Conservation (phyloP, 1,139 yeast species). For the Magnusiomyces suaveolens region DNA sequence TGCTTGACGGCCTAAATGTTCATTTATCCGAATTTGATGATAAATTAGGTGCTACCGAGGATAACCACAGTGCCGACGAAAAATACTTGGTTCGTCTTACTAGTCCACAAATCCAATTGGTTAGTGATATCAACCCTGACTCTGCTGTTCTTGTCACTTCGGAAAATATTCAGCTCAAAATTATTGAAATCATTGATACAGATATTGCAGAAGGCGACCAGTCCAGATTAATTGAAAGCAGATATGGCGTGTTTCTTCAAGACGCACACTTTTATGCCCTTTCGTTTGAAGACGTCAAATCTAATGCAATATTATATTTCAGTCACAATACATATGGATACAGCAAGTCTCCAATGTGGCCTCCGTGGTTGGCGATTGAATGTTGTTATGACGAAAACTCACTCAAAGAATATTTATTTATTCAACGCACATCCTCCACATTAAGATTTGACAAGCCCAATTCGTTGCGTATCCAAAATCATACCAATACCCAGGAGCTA, state of each 20-base stretch:
- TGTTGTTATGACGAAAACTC: conserved; percentile 60
- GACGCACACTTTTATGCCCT: conserved; percentile 68
- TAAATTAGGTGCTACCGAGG: conserved; percentile 7
- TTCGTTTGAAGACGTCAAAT: conserved; percentile 39
- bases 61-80: conserved; percentile 42
- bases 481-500: conserved; percentile 11
- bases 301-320: conserved; percentile 38
- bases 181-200: conserved; percentile 46
- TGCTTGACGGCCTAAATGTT: conserved; percentile 1
- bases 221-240: conserved; percentile 50
- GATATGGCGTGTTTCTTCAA: conserved; percentile 58
- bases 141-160: conserved; percentile 63
- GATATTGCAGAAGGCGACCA: conserved; percentile 42
- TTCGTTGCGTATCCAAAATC: conserved; percentile 39
- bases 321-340: conserved; percentile 35
- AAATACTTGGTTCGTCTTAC: conserved; percentile 61
- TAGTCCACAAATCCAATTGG: conserved; percentile 80
- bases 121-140: conserved; percentile 53
- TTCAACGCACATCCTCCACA: conserved; percentile 55
- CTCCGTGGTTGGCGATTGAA: conserved; percentile 71
- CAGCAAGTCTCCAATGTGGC: conserved; percentile 46
- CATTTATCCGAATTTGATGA: conserved; percentile 5
- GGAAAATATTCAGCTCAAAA: conserved; percentile 60
- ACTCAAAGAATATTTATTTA: conserved; percentile 46
- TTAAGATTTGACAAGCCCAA: conserved; percentile 60